A percentile compares a stretch with the other conserved stretches of the same genome.
Evolutionary conservation across 2,329 filamentous ascomycete genomes (phyloP).

Genomic region (Chrysoporthe cubensis): DNA sequence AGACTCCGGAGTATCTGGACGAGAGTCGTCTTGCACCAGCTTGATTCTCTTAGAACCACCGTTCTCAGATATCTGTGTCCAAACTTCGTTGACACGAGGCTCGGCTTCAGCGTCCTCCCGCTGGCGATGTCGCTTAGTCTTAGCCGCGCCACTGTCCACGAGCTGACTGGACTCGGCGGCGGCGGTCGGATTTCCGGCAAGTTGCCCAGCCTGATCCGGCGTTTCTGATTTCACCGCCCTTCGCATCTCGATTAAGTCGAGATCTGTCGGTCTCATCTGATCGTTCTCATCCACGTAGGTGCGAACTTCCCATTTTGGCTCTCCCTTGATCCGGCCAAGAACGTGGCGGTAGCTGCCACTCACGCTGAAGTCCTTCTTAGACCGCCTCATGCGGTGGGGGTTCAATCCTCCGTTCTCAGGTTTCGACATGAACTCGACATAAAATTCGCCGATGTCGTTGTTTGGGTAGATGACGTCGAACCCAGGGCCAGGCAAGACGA

Average conservation of each 20-base stretch:
- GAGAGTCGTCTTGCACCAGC: slow-evolving; percentile 33
- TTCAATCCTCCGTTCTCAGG: slow-evolving; percentile 78
- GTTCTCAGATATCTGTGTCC: slow-evolving; percentile 44
- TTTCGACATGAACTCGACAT: slow-evolving; percentile 82
- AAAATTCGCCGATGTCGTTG: slow-evolving; percentile 84
- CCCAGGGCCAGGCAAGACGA: slow-evolving; percentile 91
- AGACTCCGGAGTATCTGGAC: slow-evolving; percentile 26
- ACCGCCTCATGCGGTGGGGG: slow-evolving; percentile 83
- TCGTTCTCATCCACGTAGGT: slow-evolving; percentile 72
- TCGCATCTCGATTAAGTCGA: slow-evolving; percentile 65
- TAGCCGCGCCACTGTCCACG: slow-evolving; percentile 3
- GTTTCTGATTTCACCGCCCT: slow-evolving; percentile 36
- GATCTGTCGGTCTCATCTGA: slow-evolving; percentile 87
- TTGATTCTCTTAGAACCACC: slow-evolving; percentile 48
- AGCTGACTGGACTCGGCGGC: neutral
- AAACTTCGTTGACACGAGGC: slow-evolving; percentile 43
- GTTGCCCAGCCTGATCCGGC: slow-evolving; percentile 28
- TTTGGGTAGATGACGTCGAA: slow-evolving; percentile 85
- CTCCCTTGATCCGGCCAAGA: slow-evolving; percentile 70
- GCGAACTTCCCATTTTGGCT: slow-evolving; percentile 70
- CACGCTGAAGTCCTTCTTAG: slow-evolving; percentile 85
- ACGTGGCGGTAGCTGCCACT: slow-evolving; percentile 88
- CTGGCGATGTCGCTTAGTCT: slow-evolving; percentile 17
- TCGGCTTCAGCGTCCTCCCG: slow-evolving; percentile 27
- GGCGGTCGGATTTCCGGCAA: slow-evolving; percentile 32